Evolutionary conservation across 2,329 filamentous ascomycete genomes (phyloP).

Genomic region (Claviceps sp.): DNA sequence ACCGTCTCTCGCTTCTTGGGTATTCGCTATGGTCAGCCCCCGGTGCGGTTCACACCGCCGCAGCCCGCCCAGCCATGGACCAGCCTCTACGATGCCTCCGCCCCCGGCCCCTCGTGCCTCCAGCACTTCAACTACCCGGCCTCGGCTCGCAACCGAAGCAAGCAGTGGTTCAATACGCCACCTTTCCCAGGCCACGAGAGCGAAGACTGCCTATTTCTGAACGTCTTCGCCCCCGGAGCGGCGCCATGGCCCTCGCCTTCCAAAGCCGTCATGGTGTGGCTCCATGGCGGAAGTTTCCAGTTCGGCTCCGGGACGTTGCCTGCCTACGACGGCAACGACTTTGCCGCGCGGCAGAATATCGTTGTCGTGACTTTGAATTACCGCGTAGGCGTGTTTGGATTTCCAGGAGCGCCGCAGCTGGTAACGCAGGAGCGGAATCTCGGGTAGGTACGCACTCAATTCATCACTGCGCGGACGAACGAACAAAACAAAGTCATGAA

Average conservation of each 20-base stretch:
- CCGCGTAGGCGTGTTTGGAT: slow-evolving; percentile 22
- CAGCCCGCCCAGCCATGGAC: slow-evolving; percentile 10
- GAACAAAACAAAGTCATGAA: too few species aligned
- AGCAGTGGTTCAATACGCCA: slow-evolving; percentile 13
- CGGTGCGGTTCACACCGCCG: slow-evolving; percentile 14
- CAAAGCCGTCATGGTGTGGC: slow-evolving; percentile 14
- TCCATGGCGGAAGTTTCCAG: slow-evolving; percentile 13
- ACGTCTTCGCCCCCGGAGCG: slow-evolving; percentile 6
- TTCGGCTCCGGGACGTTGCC: slow-evolving; percentile 7
- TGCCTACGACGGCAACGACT: slow-evolving; percentile 5
- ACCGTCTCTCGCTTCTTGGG: slow-evolving; percentile 13
- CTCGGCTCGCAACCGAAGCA: slow-evolving; percentile 7
- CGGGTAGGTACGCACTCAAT: background rate
- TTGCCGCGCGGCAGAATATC: slow-evolving; percentile 8
- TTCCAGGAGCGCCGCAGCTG: background rate
- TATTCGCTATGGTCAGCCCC: slow-evolving; percentile 16
- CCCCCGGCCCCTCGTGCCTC: slow-evolving; percentile 13
- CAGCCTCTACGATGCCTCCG: slow-evolving; percentile 12
- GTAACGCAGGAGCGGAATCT: background rate
- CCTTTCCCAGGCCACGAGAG: slow-evolving; percentile 12
- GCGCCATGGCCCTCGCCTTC: background rate
- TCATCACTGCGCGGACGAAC: background rate
- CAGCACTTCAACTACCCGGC: slow-evolving; percentile 14
- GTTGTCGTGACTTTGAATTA: slow-evolving; percentile 23
- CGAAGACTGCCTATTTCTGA: slow-evolving; percentile 9